Percentiles rank a stretch among this genome's conserved stretches.
Conservation (phyloP, 176 grass and related monocot genomes). For the Zoysia pacifica region DNA sequence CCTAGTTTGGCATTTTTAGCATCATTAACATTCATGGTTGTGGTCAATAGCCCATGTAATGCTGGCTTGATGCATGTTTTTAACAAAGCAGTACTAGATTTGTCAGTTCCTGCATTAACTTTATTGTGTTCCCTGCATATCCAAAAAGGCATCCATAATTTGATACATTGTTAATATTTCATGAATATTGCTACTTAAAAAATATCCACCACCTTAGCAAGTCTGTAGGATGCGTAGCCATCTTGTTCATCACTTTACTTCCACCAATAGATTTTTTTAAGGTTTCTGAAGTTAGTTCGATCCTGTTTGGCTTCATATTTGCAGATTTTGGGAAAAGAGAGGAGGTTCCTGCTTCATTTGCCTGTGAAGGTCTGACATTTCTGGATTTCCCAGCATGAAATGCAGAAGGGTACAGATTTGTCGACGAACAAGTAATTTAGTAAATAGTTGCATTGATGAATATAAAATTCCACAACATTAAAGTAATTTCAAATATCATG, state of each 20-base stretch:
- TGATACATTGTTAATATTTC: constrained; percentile 2
- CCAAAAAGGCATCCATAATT: constrained; percentile 23
- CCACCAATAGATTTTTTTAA: constrained; percentile 47
- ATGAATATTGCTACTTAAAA: constrained; percentile 31
- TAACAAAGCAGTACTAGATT: constrained; percentile 40
- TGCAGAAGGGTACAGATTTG: not conserved
- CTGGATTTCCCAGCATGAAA: constrained; percentile 55
- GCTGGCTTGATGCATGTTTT: constrained; percentile 46
- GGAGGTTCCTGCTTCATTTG: constrained; percentile 48
- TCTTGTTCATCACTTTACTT: constrained; percentile 44
- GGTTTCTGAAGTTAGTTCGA: constrained; percentile 48
- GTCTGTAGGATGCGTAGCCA: constrained; percentile 43
- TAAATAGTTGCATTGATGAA: constrained; percentile 24
- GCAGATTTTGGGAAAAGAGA: constrained; percentile 47
- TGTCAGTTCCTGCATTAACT: constrained; percentile 41
- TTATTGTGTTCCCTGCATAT: constrained; percentile 50
- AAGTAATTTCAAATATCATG: not conserved
- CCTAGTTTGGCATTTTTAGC: constrained; percentile 38
- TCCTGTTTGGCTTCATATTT: constrained; percentile 35
- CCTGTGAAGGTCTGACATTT: constrained; percentile 43
- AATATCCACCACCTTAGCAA: constrained; percentile 51
- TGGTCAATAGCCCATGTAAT: constrained; percentile 35
- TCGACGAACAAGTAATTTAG: constrained; percentile 8
- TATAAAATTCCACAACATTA: constrained; percentile 16
- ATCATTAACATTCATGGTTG: constrained; percentile 27